Conservation (phyloP, 2,329 filamentous ascomycete genomes). For the Fusarium begoniae region DNA sequence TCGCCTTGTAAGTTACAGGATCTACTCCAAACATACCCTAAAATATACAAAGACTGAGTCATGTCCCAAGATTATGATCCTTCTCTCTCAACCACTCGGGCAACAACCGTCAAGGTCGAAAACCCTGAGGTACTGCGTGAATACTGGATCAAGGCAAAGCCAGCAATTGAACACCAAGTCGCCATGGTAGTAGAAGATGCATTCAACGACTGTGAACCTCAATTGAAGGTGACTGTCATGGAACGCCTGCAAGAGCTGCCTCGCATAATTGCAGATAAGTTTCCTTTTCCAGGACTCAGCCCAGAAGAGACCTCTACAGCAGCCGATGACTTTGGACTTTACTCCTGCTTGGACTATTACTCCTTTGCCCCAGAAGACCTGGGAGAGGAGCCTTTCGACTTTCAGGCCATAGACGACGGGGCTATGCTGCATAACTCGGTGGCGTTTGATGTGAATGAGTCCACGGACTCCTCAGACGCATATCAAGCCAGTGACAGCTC, state of each 20-base stretch:
- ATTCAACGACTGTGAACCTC: constrained; percentile 1
- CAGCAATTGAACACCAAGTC: constrained; percentile 7
- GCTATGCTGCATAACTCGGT: background rate
- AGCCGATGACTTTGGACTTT: background rate
- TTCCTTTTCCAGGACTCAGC: constrained; percentile 19
- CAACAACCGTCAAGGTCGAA: background rate
- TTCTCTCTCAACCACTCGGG: background rate
- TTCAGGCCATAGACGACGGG: background rate
- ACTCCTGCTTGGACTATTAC: background rate
- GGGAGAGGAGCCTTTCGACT: background rate
- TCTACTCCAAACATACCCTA: background rate
- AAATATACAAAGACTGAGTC: background rate
- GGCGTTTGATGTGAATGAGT: background rate
- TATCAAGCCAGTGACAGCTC: constrained; percentile 24
- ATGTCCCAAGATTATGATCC: constrained; percentile 11
- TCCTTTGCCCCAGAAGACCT: background rate
- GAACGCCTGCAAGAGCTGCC: constrained; percentile 17
- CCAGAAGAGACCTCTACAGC: constrained; percentile 21
- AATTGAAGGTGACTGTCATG: constrained; percentile 13
- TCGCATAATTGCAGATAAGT: background rate
- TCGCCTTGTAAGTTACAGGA: constrained; percentile 37
- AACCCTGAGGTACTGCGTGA: constrained; percentile 6
- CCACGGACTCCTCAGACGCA: constrained; percentile 21
- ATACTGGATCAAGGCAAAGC: constrained; percentile 14
- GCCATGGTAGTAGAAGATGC: constrained; percentile 10